Base-by-base conservation (phyloP, 2,329 filamentous ascomycete species). In the Cladosporium halotolerans region DNA sequence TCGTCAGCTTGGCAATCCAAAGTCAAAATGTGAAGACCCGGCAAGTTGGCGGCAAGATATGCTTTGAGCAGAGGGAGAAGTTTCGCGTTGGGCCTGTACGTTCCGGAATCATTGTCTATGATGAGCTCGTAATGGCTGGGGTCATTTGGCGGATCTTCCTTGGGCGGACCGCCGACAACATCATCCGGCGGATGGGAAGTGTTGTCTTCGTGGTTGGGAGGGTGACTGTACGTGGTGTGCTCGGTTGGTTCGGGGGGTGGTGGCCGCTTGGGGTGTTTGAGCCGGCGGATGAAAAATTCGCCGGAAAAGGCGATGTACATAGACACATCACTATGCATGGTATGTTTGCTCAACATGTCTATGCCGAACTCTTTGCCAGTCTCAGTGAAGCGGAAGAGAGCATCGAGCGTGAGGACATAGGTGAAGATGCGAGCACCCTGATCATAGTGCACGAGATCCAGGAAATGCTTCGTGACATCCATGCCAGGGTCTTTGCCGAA, bases 321-420 rank as follows among this genome's bases (percentile, higher is more conserved):
- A 34, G 84, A 87, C 1, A 96, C 91, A 68, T 96, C 85, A 59
- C 88, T 92, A 73, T 97, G 92, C 89, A 97, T 96, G 39, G 89
- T 95, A 70, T 97, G 92, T 69, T 97, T 97, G 69, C 85, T 90
- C 63, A 97, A 73, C 69, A 96, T 76, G 71, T 96, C 92, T 63
- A 97, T 89, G 49, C 91, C 89, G 55, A 96, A 96, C 64, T 96
- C 91, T 63, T 93, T 93, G 31, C 92, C 92, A 0, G 92, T 97
- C 70, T 96, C 92, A 1, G 92, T 96, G 71, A 96, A 96, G 43
- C 90, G 85, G 66, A 95, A 81, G 50, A 92, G 78, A 4, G 86
- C 87, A 65, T 97, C 92, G 6, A 96, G 78, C 0, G 89, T 95
- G 18, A 97, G 75, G 23, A 96, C 85, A 62, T 96, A 97, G 18